Evolutionary conservation across 2,329 filamentous ascomycete species (phyloP), one percentile per base, ranked within the genome.

Genomic region (Talaromyces pinophilus): DNA sequence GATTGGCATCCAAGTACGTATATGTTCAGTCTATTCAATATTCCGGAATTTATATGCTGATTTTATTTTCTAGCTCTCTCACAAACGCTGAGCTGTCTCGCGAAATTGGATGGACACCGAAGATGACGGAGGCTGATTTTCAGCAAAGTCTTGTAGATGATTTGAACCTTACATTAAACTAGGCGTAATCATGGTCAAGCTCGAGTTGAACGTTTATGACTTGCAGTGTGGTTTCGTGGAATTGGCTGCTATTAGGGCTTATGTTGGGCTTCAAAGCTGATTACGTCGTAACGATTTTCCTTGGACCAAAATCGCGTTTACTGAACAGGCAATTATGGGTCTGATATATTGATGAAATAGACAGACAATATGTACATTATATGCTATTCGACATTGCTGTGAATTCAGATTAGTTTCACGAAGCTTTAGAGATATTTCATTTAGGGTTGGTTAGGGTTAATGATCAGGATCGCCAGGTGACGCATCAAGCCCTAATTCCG

Each of bases 1-100:
- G 59, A 33, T 22, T 61, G 25, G 59, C 42, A 1, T 61, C 59
- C 5, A 61, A 61, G 59, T 61, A 61, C 44, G 59, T 19, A 19
- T 19, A 19, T 19, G 19, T 19, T 19, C 19, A 19, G 19, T 19
- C 19, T 19, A 19, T 19, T 19, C 19, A 19, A 19, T 19, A 19
- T 19, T 19, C 19, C 19, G 19, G 19, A 19, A 19, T 19, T 19
- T 19, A 19, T 19, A 19, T 48, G 59, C 59, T 61, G 46, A 61
- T 17, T 15, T 44, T 11, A 11, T 35, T 33, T 6, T 19, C n/a
- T 46, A 61, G 59, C 28, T 61, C 59, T 10, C 59, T 50, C 13
- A 61, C 59, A 17, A 22, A 35, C 15, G 25, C 59, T 28, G 42
- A 61, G 6, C 13, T 48, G 17, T 44, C 42, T 35, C 59, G 46